Conservation (phyloP, 1,284 basidiomycete genomes). For the Rhodotorula glutinis region DNA sequence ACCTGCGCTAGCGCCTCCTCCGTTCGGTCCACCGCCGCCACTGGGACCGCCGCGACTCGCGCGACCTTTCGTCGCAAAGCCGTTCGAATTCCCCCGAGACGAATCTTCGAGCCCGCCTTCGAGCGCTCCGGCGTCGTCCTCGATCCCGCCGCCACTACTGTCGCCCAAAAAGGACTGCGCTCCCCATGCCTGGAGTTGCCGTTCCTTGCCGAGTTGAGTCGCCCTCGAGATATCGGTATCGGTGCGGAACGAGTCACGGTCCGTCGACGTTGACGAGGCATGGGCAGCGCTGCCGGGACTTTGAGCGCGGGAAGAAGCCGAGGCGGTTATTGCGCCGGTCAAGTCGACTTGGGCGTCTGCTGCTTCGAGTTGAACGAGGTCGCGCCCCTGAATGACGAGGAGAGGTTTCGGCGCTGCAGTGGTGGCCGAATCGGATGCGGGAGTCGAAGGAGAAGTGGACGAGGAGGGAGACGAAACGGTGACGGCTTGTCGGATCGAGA, state of each 20-base stretch:
- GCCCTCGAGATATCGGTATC: slow-evolving; percentile 75
- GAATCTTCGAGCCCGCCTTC: slow-evolving; percentile 15
- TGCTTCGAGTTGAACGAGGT: slow-evolving; percentile 38
- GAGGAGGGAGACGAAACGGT: slow-evolving; percentile 51
- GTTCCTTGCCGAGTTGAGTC: slow-evolving; percentile 45
- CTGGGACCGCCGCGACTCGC: slow-evolving; percentile 46
- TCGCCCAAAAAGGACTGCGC: slow-evolving; percentile 28
- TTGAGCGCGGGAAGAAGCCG: background rate
- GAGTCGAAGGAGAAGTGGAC: too few relatives aligned
- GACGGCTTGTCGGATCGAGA: slow-evolving; percentile 63
- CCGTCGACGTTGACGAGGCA: background rate
- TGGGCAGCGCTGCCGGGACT: background rate
- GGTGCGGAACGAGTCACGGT: slow-evolving; percentile 69
- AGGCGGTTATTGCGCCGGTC: background rate
- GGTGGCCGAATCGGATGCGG: slow-evolving; percentile 53
- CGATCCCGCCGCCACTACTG: background rate
- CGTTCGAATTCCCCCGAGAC: slow-evolving; percentile 12
- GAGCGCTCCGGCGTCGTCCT: slow-evolving; percentile 3
- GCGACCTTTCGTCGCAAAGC: background rate
- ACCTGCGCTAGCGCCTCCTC: too few relatives aligned
- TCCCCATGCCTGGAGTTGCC: slow-evolving; percentile 44
- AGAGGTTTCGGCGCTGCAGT: slow-evolving; percentile 53
- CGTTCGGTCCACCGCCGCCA: slow-evolving; percentile 10
- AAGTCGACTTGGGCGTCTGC: slow-evolving; percentile 31
- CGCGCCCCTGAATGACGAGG: slow-evolving; percentile 37